Percentiles rank a stretch among this genome's conserved stretches.
phyloP scores from a whole-genome alignment of 371 early-diverging fungal genomes.

The Apophysomyces sp. region DNA sequence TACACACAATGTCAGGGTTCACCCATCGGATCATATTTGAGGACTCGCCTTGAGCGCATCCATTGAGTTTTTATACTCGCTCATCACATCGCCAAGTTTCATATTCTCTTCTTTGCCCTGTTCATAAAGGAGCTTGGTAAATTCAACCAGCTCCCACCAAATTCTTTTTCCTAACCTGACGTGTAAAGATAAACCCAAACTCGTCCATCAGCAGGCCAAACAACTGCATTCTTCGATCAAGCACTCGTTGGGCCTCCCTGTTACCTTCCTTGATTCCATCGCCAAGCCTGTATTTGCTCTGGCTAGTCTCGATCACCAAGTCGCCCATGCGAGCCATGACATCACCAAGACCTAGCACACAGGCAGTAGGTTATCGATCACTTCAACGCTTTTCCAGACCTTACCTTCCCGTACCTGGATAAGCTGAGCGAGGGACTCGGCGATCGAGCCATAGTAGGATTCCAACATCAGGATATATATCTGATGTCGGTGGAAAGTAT shows the following conservation, averaged over 20 bases:
- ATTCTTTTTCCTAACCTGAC: conserved; percentile 32
- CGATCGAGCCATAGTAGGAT: conserved; percentile 50
- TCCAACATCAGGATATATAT: conserved; percentile 55
- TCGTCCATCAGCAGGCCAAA: conserved; percentile 62
- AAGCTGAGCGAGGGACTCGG: conserved; percentile 43
- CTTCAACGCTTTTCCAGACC: not conserved
- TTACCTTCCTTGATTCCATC: conserved; percentile 44
- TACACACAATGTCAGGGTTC: not conserved
- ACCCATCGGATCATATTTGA: not conserved
- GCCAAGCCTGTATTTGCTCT: conserved; percentile 62
- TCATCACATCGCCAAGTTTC: conserved; percentile 58
- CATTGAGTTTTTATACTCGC: conserved; percentile 55
- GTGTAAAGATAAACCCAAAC: conserved; percentile 48
- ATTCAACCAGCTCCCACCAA: too few relatives aligned
- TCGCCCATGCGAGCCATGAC: conserved; percentile 54
- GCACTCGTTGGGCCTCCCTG: conserved; percentile 47
- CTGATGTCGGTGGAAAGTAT: conserved; percentile 59
- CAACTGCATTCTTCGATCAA: conserved; percentile 60
- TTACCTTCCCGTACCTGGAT: conserved; percentile 52
- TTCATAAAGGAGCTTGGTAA: too few relatives aligned
- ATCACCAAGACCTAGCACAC: conserved; percentile 41
- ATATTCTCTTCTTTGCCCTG: conserved; percentile 54
- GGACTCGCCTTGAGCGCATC: conserved; percentile 51
- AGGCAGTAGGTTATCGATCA: not conserved
- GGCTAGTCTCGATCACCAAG: conserved; percentile 56